Evolutionary conservation across 768 basidiomycete genomes (phyloP), one percentile per base, ranked within the genome.

Genomic region (Termitomyces sp.): DNA sequence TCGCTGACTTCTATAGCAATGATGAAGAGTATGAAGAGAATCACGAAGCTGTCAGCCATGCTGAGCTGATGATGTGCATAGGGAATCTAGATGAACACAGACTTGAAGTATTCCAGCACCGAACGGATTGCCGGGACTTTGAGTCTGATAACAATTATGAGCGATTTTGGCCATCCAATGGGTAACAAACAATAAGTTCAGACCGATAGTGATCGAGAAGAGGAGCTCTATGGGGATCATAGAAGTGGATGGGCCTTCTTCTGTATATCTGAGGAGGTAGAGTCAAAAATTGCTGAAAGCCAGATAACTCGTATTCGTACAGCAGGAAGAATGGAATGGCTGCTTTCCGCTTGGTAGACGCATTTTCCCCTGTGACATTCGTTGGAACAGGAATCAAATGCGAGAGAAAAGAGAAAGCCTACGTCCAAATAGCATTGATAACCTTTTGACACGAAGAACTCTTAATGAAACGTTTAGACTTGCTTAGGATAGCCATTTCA

Each of bases 191-290:
- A 5, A 36, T 41, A 36, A 30, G 41, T 16, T 68, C 79, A 33
- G 55, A 92, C 91, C 95, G 86, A 67, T 97, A 98, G 71, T 98
- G 94, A 67, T 98, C 94, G 7, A 98, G 81, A n/a, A 97, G 70
- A 18, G 94, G 92, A 0, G 94, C 94, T 68, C 86, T 92, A 66
- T 94, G 88, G 3, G 94, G 94, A 67, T 98, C 93, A 69, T 98
- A 97, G 64, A 96, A 89, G 69, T 94, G 92, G 35, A 97, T 82
- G 11, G 95, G 93, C 26, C 83, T 91, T 49, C 87, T 82, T 75
- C 97, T 97, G 72, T 98, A 98, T 28, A 91, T 94, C 94, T 95
- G 58, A 18, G 28, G 20, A 26, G 20, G 18, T 41, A 24, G 43
- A 49, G 54, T 22, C 47, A 57, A 41, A 24, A 22, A 43, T 41